phyloP scores from a whole-genome alignment of 768 basidiomycete genomes.

The Hemileccinum rubropunctum region DNA sequence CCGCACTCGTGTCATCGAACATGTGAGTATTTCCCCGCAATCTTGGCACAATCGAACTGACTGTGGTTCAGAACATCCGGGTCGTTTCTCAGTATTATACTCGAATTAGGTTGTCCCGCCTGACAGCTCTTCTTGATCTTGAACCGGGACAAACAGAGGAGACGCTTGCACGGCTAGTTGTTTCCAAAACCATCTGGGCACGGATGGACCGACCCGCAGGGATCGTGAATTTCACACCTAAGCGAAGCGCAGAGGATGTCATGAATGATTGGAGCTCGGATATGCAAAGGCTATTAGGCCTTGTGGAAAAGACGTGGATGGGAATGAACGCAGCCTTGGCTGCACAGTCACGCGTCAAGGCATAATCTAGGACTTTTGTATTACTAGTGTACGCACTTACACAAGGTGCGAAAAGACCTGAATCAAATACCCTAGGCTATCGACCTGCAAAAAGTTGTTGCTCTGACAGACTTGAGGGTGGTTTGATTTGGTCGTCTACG shows the following conservation, averaged over 20 bases:
- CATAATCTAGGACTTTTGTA: conserved; percentile 28
- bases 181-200: conserved; percentile 90
- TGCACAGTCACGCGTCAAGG: conserved; percentile 65
- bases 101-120: conserved; percentile 78
- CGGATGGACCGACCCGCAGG: conserved; percentile 90
- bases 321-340: conserved; percentile 89
- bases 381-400: conserved; percentile 11
- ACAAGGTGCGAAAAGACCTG: neutral
- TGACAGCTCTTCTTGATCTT: conserved; percentile 87
- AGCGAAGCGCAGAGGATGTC: conserved; percentile 83
- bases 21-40: conserved; percentile 53
- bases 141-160: conserved; percentile 80
- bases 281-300: conserved; percentile 85
- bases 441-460: conserved; percentile 19
- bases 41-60: neutral
- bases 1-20: conserved; percentile 94
- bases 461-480: conserved; percentile 22
- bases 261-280: conserved; percentile 99
- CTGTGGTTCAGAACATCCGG: conserved; percentile 76
- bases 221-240: conserved; percentile 82
- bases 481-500: conserved; percentile 38
- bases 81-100: conserved; percentile 94
- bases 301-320: conserved; percentile 99
- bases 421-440: conserved; percentile 10
- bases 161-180: conserved; percentile 84